These are phyloP conservation scores for Monosporascus ibericus DNA, from an alignment of 2,329 filamentous ascomycete species.

Conservation along the genomic window DNA sequence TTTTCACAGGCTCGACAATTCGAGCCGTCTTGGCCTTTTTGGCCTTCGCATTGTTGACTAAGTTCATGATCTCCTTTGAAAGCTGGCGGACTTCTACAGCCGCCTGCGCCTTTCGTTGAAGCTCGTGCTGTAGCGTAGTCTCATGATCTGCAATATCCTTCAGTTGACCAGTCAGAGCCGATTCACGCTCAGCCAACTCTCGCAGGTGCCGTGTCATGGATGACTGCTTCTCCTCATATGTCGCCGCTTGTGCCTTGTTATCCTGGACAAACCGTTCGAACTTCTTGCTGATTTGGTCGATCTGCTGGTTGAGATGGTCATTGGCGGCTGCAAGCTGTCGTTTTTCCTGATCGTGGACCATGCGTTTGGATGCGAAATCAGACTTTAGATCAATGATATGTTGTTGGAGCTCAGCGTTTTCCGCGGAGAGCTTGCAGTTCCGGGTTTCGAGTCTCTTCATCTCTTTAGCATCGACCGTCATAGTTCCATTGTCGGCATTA, in stretches of 20 bases:
- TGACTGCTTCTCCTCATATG: slow-evolving; percentile 12
- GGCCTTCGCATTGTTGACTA: slow-evolving; percentile 19
- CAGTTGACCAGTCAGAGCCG: slow-evolving; percentile 12
- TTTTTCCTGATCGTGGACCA: slow-evolving; percentile 14
- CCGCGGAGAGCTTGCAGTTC: slow-evolving; percentile 14
- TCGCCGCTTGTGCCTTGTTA: slow-evolving; percentile 18
- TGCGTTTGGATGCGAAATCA: slow-evolving; percentile 11
- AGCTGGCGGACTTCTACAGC: slow-evolving; percentile 16
- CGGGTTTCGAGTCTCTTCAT: slow-evolving; percentile 15
- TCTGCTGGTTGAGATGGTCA: slow-evolving; percentile 33
- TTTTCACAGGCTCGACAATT: slow-evolving; percentile 22
- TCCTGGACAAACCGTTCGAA: slow-evolving; percentile 23
- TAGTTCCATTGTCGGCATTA: slow-evolving; percentile 12
- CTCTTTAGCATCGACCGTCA: slow-evolving; percentile 16
- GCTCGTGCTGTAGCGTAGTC: slow-evolving; percentile 11
- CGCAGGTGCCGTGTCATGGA: slow-evolving; percentile 17
- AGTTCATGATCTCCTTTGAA: slow-evolving; percentile 15
- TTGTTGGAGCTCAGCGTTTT: slow-evolving; percentile 19
- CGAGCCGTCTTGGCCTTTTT: slow-evolving; percentile 27
- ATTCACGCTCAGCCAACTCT: slow-evolving; percentile 14
- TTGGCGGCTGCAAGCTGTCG: slow-evolving; percentile 12
- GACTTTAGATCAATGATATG: slow-evolving; percentile 15
- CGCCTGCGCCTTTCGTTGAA: slow-evolving; percentile 10
- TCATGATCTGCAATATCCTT: slow-evolving; percentile 14
- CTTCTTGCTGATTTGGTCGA: slow-evolving; percentile 31